phyloP scores from a whole-genome alignment of 2,329 filamentous ascomycete genomes.

The Cladosporium colombiae region DNA sequence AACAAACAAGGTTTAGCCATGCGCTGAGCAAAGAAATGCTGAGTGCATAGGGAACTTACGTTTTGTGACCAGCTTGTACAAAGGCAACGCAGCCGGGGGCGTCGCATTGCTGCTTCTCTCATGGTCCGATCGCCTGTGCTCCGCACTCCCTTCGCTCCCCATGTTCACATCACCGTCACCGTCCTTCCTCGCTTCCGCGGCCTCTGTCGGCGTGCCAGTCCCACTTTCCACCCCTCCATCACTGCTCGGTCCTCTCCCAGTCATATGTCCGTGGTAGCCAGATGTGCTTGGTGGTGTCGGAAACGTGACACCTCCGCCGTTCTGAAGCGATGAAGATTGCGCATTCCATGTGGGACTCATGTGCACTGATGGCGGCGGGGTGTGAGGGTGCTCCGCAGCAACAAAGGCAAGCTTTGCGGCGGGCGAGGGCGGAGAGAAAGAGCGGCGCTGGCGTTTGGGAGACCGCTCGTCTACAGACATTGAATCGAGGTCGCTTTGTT shows the following conservation, averaged over 20 bases:
- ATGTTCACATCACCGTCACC: conserved; percentile 47
- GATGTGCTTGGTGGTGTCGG: conserved; percentile 47
- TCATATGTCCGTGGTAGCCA: conserved; percentile 34
- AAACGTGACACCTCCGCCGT: conserved; percentile 28
- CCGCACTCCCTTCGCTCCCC: conserved; percentile 34
- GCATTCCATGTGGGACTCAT: conserved; percentile 49
- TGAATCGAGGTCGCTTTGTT: conserved; percentile 18
- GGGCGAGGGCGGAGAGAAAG: conserved; percentile 49
- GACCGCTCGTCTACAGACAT: conserved; percentile 39
- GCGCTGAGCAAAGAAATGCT: conserved; percentile 32
- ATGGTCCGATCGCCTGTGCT: conserved; percentile 49
- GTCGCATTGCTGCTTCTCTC: conserved; percentile 38
- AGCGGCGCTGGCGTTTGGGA: conserved; percentile 41
- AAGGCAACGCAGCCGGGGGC: conserved; percentile 21
- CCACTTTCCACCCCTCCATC: conserved; percentile 31
- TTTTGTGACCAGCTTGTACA: conserved; percentile 33
- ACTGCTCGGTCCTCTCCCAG: conserved; percentile 26
- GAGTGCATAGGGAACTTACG: conserved; percentile 34
- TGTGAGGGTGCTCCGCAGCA: conserved; percentile 41
- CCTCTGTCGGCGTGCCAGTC: conserved; percentile 30
- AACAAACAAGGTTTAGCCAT: conserved; percentile 40
- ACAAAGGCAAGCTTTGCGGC: conserved; percentile 43
- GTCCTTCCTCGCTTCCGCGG: conserved; percentile 35
- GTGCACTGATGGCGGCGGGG: conserved; percentile 50
- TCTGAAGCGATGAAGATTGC: conserved; percentile 26